Conservation (phyloP, 2,329 filamentous ascomycete genomes). For the Fusarium tanahbumbuense region DNA sequence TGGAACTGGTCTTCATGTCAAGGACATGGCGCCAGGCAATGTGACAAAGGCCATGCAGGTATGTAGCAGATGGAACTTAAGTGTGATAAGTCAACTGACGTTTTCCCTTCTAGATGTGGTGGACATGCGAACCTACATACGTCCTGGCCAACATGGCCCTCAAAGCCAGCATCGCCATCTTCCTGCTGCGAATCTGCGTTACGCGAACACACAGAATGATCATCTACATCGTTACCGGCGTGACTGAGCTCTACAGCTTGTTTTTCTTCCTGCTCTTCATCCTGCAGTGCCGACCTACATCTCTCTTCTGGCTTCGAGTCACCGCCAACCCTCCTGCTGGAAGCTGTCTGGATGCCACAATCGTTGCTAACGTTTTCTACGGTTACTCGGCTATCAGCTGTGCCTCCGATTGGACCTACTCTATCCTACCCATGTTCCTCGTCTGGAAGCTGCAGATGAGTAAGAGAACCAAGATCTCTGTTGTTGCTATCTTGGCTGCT, state of each 20-base stretch:
- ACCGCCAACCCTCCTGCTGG: neutral
- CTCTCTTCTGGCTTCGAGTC: slow-evolving; percentile 53
- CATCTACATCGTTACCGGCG: slow-evolving; percentile 10
- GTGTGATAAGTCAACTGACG: too few species aligned
- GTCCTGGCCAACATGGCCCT: slow-evolving; percentile 51
- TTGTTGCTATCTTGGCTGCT: slow-evolving; percentile 43
- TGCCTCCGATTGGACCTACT: slow-evolving; percentile 55
- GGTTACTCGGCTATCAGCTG: slow-evolving; percentile 55
- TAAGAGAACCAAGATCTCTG: slow-evolving; percentile 52
- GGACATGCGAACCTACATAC: slow-evolving; percentile 57
- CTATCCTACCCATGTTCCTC: slow-evolving; percentile 54
- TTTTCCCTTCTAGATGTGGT: slow-evolving; percentile 46
- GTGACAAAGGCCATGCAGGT: slow-evolving; percentile 48
- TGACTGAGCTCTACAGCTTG: slow-evolving; percentile 51
- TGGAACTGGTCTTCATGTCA: slow-evolving; percentile 18
- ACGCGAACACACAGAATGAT: slow-evolving; percentile 20
- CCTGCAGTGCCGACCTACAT: slow-evolving; percentile 54
- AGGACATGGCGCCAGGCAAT: slow-evolving; percentile 4
- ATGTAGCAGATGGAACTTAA: too few species aligned
- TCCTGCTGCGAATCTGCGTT: slow-evolving; percentile 53
- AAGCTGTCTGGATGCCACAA: neutral
- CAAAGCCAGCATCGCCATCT: slow-evolving; percentile 55
- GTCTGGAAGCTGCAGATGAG: slow-evolving; percentile 57
- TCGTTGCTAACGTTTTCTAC: slow-evolving; percentile 15
- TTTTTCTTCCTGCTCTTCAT: slow-evolving; percentile 55